Evolutionary conservation across 1,284 basidiomycete genomes (phyloP).

Genomic region (Mycena sp.): DNA sequence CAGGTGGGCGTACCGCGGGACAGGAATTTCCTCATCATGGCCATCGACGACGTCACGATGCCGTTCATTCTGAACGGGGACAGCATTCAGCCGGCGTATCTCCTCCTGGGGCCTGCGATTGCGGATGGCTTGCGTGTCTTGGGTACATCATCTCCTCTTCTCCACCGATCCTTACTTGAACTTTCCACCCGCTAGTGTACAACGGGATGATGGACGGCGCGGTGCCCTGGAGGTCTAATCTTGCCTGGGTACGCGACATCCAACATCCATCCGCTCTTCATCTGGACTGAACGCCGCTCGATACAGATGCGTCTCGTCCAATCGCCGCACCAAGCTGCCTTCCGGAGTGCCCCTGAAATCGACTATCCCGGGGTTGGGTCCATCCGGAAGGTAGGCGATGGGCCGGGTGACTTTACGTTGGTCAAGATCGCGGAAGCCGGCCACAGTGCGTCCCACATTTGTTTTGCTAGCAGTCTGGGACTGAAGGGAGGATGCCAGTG

Average conservation of each 20-base stretch:
- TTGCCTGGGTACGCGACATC: neutral
- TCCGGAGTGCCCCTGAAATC: neutral
- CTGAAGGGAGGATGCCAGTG: neutral
- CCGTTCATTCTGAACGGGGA: neutral
- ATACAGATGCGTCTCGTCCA: neutral
- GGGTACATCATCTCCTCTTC: neutral
- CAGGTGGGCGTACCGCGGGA: constrained; percentile 5
- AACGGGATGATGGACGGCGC: constrained; percentile 8
- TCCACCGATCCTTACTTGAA: neutral
- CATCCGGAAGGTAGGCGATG: neutral
- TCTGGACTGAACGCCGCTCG: too few species aligned
- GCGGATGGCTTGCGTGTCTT: neutral
- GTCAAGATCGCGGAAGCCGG: neutral
- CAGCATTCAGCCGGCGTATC: neutral
- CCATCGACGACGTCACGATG: neutral
- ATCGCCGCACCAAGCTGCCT: neutral
- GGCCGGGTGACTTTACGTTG: neutral
- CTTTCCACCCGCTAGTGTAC: neutral
- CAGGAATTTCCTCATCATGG: constrained; percentile 2
- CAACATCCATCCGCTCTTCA: neutral
- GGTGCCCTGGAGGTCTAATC: neutral
- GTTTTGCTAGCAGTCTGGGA: neutral
- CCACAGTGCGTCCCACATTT: neutral
- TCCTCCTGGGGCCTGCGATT: constrained; percentile 4
- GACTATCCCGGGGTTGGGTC: constrained; percentile 1